phyloP scores from a whole-genome alignment of 2,329 filamentous ascomycete genomes.

The Arthrinium phaeospermum region DNA sequence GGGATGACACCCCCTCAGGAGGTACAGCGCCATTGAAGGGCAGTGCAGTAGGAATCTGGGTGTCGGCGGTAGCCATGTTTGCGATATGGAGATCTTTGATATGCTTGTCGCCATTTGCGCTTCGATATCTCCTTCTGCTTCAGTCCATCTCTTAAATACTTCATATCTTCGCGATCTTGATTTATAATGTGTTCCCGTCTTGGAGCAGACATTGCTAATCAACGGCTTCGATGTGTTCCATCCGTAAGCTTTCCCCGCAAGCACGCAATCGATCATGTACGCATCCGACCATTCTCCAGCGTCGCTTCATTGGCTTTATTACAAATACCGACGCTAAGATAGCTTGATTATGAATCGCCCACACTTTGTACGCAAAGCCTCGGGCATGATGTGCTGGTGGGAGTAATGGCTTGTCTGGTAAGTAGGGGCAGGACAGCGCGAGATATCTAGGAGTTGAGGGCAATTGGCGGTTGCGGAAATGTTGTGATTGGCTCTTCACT shows the following conservation, averaged over 20 bases:
- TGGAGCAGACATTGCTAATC: not conserved
- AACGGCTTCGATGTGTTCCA: not conserved
- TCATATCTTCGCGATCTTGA: not conserved
- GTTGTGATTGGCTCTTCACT: too few species aligned
- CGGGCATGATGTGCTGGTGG: too few species aligned
- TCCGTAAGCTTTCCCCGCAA: not conserved
- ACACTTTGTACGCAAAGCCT: too few species aligned
- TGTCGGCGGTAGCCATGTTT: slow-evolving; percentile 37
- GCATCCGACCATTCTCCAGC: not conserved
- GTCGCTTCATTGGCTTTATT: not conserved
- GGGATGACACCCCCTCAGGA: slow-evolving; percentile 25
- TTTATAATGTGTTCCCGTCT: not conserved
- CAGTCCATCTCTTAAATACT: not conserved
- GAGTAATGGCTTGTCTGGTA: too few species aligned
- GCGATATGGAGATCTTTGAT: not conserved
- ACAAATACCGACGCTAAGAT: not conserved
- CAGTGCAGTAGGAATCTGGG: slow-evolving; percentile 30
- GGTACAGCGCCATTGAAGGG: slow-evolving; percentile 27
- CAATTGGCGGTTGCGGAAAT: too few species aligned
- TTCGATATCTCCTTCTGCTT: not conserved
- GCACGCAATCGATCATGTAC: not conserved
- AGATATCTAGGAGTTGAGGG: too few species aligned
- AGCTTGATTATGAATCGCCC: not conserved
- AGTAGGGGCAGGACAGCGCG: too few species aligned
- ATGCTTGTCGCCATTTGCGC: not conserved